Evolutionary conservation across 2,329 filamentous ascomycete species (phyloP), one percentile per base, ranked within the genome.

Genomic region (Gyromitra esculenta): DNA sequence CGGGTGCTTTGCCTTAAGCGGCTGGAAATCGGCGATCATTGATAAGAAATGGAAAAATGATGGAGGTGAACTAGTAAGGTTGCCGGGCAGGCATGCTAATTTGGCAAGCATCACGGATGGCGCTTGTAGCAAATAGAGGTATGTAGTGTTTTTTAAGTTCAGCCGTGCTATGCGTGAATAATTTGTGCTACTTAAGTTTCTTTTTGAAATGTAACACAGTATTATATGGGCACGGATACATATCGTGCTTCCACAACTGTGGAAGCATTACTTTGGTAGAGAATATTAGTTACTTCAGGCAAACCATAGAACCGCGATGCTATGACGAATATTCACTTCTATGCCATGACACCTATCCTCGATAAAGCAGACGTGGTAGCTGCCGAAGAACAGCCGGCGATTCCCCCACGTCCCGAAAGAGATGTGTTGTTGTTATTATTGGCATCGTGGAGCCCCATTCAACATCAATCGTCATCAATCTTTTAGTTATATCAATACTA

Each of bases 1-100:
- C 69, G 68, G 59, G 57, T 48, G 4, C 68, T 41, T 72, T 64
- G 59, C 69, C 69, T 11, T 39, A 69, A 63, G 54, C 37, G 43
- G 63, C n/a, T 54, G 21, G 9, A 41, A 57, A 63, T 52, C 54
- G 56, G 57, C 41, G 72, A 75, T 75, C 57, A 15, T 15, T 54
- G 41, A 63, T 71, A 71, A 54, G 57, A 11, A 31, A 45, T 62
- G 43, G 25, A 18, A 31, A 37, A 52, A 13, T 60, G 21, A 13
- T 57, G 25, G 25, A 15, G 25, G 11, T 2, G 15, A 8, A 52
- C 48, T 52, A 57, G 31, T 37, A 45, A 45, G 8, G 35, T 56
- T 63, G 45, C 63, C 45, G 67, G 37, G 35, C 45, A 54, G 43
- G 43, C 48, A 56, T 57, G 57, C 31, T 57, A 9, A 60, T 31